Percentiles rank a stretch among this genome's conserved stretches.
Conservation (phyloP, 352 stramenopile genomes). For the Pythium diclinum region DNA sequence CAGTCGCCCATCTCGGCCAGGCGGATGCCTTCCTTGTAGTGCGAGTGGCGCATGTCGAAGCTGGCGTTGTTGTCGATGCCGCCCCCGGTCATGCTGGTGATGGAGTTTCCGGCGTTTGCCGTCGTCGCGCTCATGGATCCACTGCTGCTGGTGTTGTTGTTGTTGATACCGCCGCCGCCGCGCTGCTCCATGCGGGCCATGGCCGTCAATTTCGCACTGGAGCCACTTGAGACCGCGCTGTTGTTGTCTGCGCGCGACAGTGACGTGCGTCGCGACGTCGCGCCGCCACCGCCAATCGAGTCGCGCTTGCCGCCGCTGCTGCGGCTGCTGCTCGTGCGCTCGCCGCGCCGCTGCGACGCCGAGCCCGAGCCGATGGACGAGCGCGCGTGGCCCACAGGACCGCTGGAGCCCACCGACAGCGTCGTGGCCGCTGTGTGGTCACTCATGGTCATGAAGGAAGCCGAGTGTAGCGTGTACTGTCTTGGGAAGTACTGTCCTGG, state of each 20-base stretch:
- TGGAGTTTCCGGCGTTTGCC: not conserved
- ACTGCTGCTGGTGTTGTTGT: not conserved
- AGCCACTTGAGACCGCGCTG: not conserved
- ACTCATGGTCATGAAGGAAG: constrained; percentile 13
- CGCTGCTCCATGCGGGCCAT: constrained; percentile 27
- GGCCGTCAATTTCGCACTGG: constrained; percentile 22
- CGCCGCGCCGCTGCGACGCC: not conserved
- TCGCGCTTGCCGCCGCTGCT: constrained; percentile 4
- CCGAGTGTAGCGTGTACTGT: not conserved
- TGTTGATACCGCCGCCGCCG: constrained; percentile 8
- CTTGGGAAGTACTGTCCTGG: not conserved
- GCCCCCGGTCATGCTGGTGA: constrained; percentile 6
- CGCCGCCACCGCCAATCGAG: constrained; percentile 4
- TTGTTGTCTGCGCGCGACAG: constrained; percentile 14
- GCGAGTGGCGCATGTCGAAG: constrained; percentile 29
- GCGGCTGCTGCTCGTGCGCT: constrained; percentile 4
- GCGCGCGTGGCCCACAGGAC: constrained; percentile 9
- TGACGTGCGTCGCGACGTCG: constrained; percentile 7
- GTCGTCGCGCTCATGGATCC: not conserved
- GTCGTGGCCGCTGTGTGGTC: constrained; percentile 20
- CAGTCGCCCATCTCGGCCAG: constrained; percentile 83
- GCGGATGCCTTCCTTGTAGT: constrained; percentile 81
- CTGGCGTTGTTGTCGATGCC: constrained; percentile 6
- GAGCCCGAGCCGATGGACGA: constrained; percentile 20
- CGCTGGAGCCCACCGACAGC: constrained; percentile 18